These are phyloP conservation scores for Inosperma sp. DNA, from an alignment of 768 basidiomycete genomes.

Conservation along the genomic window DNA sequence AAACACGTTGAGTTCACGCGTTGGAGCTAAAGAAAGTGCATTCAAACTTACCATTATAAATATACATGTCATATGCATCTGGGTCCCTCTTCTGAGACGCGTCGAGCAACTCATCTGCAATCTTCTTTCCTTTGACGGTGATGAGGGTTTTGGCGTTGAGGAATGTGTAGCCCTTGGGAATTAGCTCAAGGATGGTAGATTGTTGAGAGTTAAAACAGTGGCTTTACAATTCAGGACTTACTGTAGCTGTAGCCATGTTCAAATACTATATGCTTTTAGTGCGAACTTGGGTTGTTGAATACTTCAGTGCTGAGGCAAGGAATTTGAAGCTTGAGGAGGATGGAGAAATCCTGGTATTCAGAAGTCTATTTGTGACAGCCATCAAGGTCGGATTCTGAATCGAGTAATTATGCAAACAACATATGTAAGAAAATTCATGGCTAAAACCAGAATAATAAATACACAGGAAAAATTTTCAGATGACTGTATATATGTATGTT, in stretches of 20 bases:
- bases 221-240: not conserved
- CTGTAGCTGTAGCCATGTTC: not conserved
- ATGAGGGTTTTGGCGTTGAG: slow-evolving; percentile 27
- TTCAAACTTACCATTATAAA: slow-evolving; percentile 30
- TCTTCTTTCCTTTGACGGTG: slow-evolving; percentile 25
- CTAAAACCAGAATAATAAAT: not conserved
- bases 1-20: not conserved
- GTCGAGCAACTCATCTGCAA: slow-evolving; percentile 26
- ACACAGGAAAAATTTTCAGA: slow-evolving; percentile 1
- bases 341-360: too few species aligned
- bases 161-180: slow-evolving; percentile 33
- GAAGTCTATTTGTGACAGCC: too few species aligned
- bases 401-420: too few species aligned
- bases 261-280: too few species aligned
- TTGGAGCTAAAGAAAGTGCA: not conserved
- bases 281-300: too few species aligned
- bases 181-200: slow-evolving; percentile 10
- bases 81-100: slow-evolving; percentile 31
- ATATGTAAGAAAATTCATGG: too few species aligned
- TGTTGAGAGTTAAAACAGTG: too few species aligned
- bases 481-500: too few species aligned
- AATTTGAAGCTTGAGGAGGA: too few species aligned
- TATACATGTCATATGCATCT: slow-evolving; percentile 31
- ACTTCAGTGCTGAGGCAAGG: too few species aligned
- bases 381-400: too few species aligned